Percentiles rank a stretch among this genome's conserved stretches.
phyloP scores from a whole-genome alignment of 2,329 filamentous ascomycete species.

The Trichoderma koningii region DNA sequence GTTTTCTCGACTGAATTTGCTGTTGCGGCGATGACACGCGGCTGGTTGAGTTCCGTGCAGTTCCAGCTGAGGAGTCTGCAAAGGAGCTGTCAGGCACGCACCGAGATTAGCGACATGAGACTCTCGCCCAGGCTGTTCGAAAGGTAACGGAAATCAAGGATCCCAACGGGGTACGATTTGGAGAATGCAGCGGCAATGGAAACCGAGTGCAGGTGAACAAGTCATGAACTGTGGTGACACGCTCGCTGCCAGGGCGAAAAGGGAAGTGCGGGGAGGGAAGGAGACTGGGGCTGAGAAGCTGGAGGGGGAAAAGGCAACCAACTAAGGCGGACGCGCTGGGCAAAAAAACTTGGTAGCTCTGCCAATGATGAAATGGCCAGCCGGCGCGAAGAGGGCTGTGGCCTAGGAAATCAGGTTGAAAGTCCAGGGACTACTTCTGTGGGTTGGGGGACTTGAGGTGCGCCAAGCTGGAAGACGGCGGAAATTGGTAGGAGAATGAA shows the following conservation, averaged over 20 bases:
- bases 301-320: conserved; percentile 25
- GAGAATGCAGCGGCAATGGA: conserved; percentile 19
- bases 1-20: not conserved
- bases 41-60: conserved; percentile 14
- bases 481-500: conserved; percentile 19
- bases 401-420: conserved; percentile 6
- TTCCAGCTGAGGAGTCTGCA: conserved; percentile 8
- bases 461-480: conserved; percentile 35
- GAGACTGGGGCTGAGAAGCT: conserved; percentile 21
- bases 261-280: conserved; percentile 27
- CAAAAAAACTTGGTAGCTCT: conserved; percentile 26
- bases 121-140: not conserved
- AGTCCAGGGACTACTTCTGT: not conserved
- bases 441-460: conserved; percentile 29
- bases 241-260: conserved; percentile 26
- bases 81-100: conserved; percentile 9
- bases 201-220: conserved; percentile 6
- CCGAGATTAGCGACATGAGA: conserved; percentile 22
- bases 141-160: not conserved
- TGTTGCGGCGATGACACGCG: conserved; percentile 14
- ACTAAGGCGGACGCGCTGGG: conserved; percentile 21
- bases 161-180: conserved; percentile 10
- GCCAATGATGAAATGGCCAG: conserved; percentile 17
- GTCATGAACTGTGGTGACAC: conserved; percentile 23
- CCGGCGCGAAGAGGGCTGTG: conserved; percentile 14